Evolutionary conservation across 495 filamentous ascomycete species (phyloP).

Genomic region (Daldinia decipiens): DNA sequence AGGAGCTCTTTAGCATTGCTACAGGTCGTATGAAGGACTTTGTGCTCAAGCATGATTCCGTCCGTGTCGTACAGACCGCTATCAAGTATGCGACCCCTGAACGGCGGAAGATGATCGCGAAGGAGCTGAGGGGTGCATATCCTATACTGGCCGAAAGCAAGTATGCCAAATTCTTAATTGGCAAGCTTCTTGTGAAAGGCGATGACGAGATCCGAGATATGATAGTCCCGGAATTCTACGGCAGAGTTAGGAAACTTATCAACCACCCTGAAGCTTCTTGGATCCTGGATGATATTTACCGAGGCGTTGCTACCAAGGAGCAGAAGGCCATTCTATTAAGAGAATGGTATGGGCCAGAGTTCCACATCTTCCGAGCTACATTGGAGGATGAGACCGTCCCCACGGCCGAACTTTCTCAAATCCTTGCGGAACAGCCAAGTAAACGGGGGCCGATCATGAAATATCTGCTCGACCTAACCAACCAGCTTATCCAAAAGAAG

Average conservation of each 20-base stretch:
- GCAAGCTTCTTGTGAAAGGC: conserved; percentile 91
- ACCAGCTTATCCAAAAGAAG: conserved; percentile 93
- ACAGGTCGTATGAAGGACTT: conserved; percentile 91
- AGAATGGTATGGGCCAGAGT: conserved; percentile 98
- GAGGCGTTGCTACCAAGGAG: conserved; percentile 79
- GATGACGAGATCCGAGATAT: conserved; percentile 84
- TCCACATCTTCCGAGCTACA: conserved; percentile 77
- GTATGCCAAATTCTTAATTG: conserved; percentile 96
- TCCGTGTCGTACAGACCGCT: conserved; percentile 92
- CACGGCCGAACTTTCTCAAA: conserved; percentile 70
- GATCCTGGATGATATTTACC: conserved; percentile 97
- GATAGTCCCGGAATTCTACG: conserved; percentile 94
- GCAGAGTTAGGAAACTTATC: conserved; percentile 88
- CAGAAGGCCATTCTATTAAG: conserved; percentile 86
- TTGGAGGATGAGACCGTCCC: conserved; percentile 55
- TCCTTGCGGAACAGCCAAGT: conserved; percentile 79
- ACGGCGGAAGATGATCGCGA: conserved; percentile 86
- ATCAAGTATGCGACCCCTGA: conserved; percentile 91
- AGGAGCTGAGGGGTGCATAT: conserved; percentile 87
- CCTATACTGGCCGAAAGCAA: conserved; percentile 86
- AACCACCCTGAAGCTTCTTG: conserved; percentile 95
- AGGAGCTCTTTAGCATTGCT: conserved; percentile 89
- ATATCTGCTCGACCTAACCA: conserved; percentile 83
- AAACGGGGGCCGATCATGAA: conserved; percentile 88
- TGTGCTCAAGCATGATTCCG: conserved; percentile 97